Conservation (phyloP, 495 filamentous ascomycete genomes). For the Penicillium daleae region DNA sequence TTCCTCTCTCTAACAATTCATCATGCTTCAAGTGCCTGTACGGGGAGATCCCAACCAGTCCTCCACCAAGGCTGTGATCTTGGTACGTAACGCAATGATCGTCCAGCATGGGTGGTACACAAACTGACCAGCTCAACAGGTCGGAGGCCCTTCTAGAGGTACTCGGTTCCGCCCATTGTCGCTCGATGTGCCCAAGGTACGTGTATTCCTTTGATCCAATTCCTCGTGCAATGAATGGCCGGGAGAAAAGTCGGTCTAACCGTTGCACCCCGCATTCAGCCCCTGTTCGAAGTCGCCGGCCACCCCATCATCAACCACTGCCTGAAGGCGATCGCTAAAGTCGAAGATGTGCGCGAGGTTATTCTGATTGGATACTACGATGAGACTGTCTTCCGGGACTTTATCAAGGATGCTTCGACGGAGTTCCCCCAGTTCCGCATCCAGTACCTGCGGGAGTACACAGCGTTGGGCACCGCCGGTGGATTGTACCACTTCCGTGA, state of each 20-base stretch:
- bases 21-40: conserved; percentile 54
- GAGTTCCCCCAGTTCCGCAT: conserved; percentile 90
- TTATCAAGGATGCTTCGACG: conserved; percentile 86
- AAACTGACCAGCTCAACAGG: conserved; percentile 55
- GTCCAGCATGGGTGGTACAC: conserved; percentile 8
- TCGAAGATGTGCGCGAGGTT: conserved; percentile 92
- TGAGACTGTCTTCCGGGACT: conserved; percentile 93
- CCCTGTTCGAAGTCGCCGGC: conserved; percentile 96
- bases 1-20: conserved; percentile 19
- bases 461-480: conserved; percentile 92
- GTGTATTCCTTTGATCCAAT: conserved; percentile 18
- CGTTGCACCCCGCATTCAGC: conserved; percentile 56
- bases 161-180: conserved; percentile 96
- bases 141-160: conserved; percentile 91
- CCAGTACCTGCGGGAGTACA: conserved; percentile 97
- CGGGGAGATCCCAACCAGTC: conserved; percentile 50
- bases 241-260: conserved; percentile 16
- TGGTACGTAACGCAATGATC: conserved; percentile 51
- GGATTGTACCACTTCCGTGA: conserved; percentile 99
- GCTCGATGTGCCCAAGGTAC: conserved; percentile 94
- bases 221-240: not conserved
- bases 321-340: conserved; percentile 87
- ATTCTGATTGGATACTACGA: conserved; percentile 99
- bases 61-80: conserved; percentile 72
- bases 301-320: conserved; percentile 99